phyloP scores from a whole-genome alignment of 495 filamentous ascomycete species.

The Xeromyces bisporus region DNA sequence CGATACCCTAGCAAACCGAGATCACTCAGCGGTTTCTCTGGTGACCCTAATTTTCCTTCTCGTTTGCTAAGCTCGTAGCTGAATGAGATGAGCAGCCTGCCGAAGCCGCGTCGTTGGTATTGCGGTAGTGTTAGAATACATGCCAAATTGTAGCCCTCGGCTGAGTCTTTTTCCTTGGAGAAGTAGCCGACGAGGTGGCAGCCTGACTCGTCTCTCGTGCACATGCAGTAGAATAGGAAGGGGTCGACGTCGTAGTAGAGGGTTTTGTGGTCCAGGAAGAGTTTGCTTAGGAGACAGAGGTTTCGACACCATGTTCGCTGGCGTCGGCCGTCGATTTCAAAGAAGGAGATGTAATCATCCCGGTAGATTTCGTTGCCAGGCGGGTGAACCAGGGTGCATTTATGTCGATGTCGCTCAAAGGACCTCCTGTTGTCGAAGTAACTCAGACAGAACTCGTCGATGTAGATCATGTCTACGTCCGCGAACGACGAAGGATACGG shows the following conservation, averaged over 20 bases:
- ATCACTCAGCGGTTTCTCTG: slow-evolving; percentile 92
- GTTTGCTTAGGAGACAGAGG: slow-evolving; percentile 80
- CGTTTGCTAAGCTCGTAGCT: slow-evolving; percentile 94
- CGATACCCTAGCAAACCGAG: slow-evolving; percentile 81
- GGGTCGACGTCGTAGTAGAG: slow-evolving; percentile 99
- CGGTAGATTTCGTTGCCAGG: slow-evolving; percentile 98
- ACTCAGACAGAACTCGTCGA: slow-evolving; percentile 91
- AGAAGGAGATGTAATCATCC: slow-evolving; percentile 86
- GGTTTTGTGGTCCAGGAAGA: slow-evolving; percentile 97
- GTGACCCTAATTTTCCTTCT: slow-evolving; percentile 83
- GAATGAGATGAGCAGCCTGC: slow-evolving; percentile 86
- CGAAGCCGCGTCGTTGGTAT: slow-evolving; percentile 87
- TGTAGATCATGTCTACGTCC: slow-evolving; percentile 76
- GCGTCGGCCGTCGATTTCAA: slow-evolving; percentile 90
- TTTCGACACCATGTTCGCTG: slow-evolving; percentile 96
- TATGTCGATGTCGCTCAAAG: slow-evolving; percentile 70
- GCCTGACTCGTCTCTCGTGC: slow-evolving; percentile 64
- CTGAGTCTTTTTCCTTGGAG: slow-evolving; percentile 93
- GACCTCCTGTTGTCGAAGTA: slow-evolving; percentile 69
- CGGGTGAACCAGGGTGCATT: slow-evolving; percentile 83
- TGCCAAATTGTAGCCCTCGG: slow-evolving; percentile 91
- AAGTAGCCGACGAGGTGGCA: slow-evolving; percentile 94
- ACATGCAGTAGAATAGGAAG: slow-evolving; percentile 98
- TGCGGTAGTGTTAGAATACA: slow-evolving; percentile 95
- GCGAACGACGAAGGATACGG: slow-evolving; percentile 82